These are phyloP conservation scores for Peronospora belbahrii DNA, from an alignment of 352 stramenopile species.

Conservation along the genomic window DNA sequence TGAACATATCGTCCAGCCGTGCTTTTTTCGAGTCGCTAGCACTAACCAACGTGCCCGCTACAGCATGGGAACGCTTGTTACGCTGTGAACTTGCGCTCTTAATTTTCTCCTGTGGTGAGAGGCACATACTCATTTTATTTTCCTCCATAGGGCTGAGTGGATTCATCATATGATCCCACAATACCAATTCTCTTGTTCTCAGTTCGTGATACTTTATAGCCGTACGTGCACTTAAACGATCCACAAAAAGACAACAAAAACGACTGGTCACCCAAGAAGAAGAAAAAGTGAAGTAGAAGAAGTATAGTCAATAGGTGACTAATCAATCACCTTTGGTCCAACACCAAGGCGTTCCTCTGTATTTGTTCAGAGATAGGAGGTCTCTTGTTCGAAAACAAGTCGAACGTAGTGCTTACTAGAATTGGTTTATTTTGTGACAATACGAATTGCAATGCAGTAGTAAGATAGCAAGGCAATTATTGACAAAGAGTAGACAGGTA, in stretches of 20 bases:
- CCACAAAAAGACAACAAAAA: constrained; percentile 8
- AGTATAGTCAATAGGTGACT: too few relatives aligned
- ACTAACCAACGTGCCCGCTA: constrained; percentile 3
- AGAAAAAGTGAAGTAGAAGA: too few relatives aligned
- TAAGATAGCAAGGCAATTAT: too few relatives aligned
- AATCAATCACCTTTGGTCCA: constrained; percentile 11
- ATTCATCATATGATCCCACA: constrained; percentile 12
- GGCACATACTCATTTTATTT: constrained; percentile 44
- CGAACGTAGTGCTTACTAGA: constrained; percentile 5
- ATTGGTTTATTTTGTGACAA: not conserved
- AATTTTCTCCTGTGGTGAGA: constrained; percentile 66
- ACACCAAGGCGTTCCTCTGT: too few relatives aligned
- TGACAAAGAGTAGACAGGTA: too few relatives aligned
- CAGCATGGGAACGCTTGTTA: constrained; percentile 33
- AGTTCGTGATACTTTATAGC: too few relatives aligned
- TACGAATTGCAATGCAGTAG: constrained; percentile 1
- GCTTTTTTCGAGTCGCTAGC: constrained; percentile 26
- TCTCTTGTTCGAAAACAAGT: constrained; percentile 12
- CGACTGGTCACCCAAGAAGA: constrained; percentile 10
- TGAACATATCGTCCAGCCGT: constrained; percentile 27
- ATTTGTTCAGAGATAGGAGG: too few relatives aligned
- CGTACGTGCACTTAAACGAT: too few relatives aligned
- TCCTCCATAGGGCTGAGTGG: constrained; percentile 31
- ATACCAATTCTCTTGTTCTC: not conserved
- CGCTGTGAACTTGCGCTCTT: constrained; percentile 30